Evolutionary conservation across 768 basidiomycete species (phyloP), one percentile per base, ranked within the genome.

Genomic region (Hypholoma sublateritium): DNA sequence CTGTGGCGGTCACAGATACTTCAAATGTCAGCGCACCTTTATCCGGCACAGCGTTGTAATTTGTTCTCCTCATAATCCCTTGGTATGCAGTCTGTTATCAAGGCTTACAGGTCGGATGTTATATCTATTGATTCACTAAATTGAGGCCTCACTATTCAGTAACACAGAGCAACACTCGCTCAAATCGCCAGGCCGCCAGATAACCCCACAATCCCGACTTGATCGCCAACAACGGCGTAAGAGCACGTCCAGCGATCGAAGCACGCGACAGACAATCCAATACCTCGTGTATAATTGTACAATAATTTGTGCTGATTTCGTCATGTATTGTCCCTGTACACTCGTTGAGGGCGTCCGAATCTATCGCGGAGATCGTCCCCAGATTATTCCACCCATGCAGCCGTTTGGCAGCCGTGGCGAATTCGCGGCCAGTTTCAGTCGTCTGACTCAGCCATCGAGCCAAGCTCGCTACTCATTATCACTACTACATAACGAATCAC

Each of bases 191-290:
- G 84, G 55, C 76, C 78, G 36, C 73, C 81, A 39, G 91, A 91
- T 51, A 87, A 88, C 59, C 72, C 79, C 28, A 78, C 73, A 35
- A 74, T 81, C 61, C 72, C 89, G 60, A 80, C 78, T 24, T 51
- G 89, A 91, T 53, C 82, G 80, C 47, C 79, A 81, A 42, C 73
- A 83, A 24, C 77, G 87, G 60, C 78, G 87, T 66, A 90, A 90
- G 72, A 88, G 82, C 60, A 86, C 88, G 2, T 84, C 87, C 0
- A 87, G 85, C 2, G 90, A 92, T 63, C 86, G 88, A 70, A 91
- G 87, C 61, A 90, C 92, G 89, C 80, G 93, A 53, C 74, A 87
- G 61, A 94, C 95, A 56, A 89, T 98, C 51, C 89, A 94, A 68
- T 95, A 98, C 66, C 72, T 98, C 25, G 93, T 96, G n/a, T n/a